Evolutionary conservation across 2,329 filamentous ascomycete genomes (phyloP), one percentile per base, ranked within the genome.

Genomic region (Botrytis porri): DNA sequence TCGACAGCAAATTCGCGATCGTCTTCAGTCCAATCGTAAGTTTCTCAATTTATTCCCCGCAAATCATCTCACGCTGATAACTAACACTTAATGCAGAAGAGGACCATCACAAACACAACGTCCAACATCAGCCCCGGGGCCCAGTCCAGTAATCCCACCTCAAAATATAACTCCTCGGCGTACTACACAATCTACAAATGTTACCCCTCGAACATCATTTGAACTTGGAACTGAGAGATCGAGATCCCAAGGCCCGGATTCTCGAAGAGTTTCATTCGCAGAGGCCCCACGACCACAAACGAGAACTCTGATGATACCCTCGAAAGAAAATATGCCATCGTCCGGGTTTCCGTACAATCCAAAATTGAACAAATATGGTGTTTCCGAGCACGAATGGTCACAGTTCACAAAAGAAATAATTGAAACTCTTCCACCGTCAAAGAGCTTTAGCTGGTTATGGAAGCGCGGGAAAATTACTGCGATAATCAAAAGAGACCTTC

Each of bases 301-400:
- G 1, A 35, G 70, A 37, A 54, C 63, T 16, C 25, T 60, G 16
- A 60, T 57, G 45, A 75, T 79, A 48, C 67, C 73, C 2, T 78
- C 77, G 16, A 78, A 76, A 45, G 75, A 61, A 29, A 72, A 75
- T 39, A 72, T 76, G 7, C 72, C 78, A 32, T 76, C 77, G 8
- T 79, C 78, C 1, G 78, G 78, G 25, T 79, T 79, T 67, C 75
- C 76, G 0, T 79, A 76, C 65, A 64, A 75, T n/a, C 71, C 66
- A 7, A 72, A 74, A 51, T 71, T 79, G 3, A 65, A 75, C 22
- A 59, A 73, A 32, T 66, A 76, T 16, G 59, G 69, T 9, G 62
- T 79, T 9, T 75, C 76, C 4, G 74, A 74, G 12, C 75, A 77
- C 18, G 67, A 78, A 73, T 79, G 78, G 78, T 63, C 73, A 54